A percentile compares a stretch with the other conserved stretches of the same genome.
Conservation (phyloP, 495 filamentous ascomycete species). For the Aspergillus funiculosus region DNA sequence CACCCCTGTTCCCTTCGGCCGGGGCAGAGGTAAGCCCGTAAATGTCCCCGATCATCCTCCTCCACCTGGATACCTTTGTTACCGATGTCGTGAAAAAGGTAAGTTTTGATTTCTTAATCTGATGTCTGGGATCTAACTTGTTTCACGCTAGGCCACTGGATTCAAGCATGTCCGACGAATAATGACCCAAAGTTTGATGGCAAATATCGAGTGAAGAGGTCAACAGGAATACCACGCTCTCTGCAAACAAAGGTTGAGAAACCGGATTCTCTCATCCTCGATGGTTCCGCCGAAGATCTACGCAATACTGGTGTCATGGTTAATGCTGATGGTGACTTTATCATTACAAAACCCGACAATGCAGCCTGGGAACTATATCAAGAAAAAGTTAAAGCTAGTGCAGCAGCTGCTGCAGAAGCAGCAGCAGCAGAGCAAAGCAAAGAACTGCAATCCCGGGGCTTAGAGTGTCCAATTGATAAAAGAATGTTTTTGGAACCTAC, state of each 20-base stretch:
- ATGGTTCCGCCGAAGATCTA: slow-evolving; percentile 66
- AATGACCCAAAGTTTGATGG: slow-evolving; percentile 93
- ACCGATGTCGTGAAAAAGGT: slow-evolving; percentile 95
- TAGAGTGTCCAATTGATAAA: slow-evolving; percentile 93
- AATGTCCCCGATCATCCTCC: slow-evolving; percentile 87
- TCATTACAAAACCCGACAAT: slow-evolving; percentile 90
- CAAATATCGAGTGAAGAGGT: slow-evolving; percentile 83
- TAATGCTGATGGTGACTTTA: slow-evolving; percentile 93
- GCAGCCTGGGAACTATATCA: slow-evolving; percentile 95
- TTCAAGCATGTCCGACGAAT: slow-evolving; percentile 94
- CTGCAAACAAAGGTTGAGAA: slow-evolving; percentile 93
- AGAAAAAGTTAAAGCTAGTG: slow-evolving; percentile 78
- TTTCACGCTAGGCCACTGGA: slow-evolving; percentile 70
- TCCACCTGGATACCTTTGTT: slow-evolving; percentile 90
- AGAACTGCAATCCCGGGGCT: slow-evolving; percentile 74
- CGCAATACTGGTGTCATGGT: slow-evolving; percentile 91
- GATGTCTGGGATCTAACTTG: neutral
- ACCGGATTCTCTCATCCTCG: slow-evolving; percentile 64
- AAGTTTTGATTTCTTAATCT: slow-evolving; percentile 3
- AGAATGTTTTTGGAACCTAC: slow-evolving; percentile 94
- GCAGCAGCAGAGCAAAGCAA: slow-evolving; percentile 66
- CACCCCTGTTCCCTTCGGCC: slow-evolving; percentile 55
- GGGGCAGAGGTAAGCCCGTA: slow-evolving; percentile 54
- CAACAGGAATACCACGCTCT: slow-evolving; percentile 90
- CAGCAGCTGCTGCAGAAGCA: slow-evolving; percentile 67